Conservation (phyloP, 176 grass and related monocot genomes). For the Juncus inflexus region DNA sequence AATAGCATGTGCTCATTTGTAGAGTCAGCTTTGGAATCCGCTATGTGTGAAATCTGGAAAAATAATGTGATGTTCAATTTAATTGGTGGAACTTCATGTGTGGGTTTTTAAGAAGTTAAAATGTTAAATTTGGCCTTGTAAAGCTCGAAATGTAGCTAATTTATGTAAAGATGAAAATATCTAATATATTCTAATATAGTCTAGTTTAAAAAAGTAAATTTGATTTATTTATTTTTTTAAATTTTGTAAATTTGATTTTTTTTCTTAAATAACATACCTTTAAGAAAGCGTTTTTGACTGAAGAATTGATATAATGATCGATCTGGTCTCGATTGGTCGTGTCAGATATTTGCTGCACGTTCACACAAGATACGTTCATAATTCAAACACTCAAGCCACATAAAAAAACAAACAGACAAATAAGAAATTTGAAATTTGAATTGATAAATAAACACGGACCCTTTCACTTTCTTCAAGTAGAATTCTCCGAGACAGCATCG, state of each 20-base stretch:
- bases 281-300: slow-evolving; percentile 81
- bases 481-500: slow-evolving; percentile 69
- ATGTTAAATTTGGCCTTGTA: slow-evolving; percentile 23
- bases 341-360: slow-evolving; percentile 48
- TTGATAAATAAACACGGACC: slow-evolving; percentile 32
- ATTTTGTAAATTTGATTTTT: no score
- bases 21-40: slow-evolving; percentile 63
- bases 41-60: slow-evolving; percentile 73
- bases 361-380: slow-evolving; percentile 19
- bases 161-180: no score
- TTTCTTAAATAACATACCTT: no score
- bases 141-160: slow-evolving; percentile 30
- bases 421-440: neutral
- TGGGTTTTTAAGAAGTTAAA: neutral
- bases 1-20: slow-evolving; percentile 70
- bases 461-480: slow-evolving; percentile 92
- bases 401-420: slow-evolving; percentile 9
- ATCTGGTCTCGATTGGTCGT: slow-evolving; percentile 77
- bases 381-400: slow-evolving; percentile 31
- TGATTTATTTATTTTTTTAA: no score
- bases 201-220: no score
- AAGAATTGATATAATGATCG: slow-evolving; percentile 82
- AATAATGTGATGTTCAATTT: slow-evolving; percentile 27
- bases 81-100: slow-evolving; percentile 6
- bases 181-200: no score